phyloP scores from a whole-genome alignment of 257 asterid genomes.

The Striga asiatica region DNA sequence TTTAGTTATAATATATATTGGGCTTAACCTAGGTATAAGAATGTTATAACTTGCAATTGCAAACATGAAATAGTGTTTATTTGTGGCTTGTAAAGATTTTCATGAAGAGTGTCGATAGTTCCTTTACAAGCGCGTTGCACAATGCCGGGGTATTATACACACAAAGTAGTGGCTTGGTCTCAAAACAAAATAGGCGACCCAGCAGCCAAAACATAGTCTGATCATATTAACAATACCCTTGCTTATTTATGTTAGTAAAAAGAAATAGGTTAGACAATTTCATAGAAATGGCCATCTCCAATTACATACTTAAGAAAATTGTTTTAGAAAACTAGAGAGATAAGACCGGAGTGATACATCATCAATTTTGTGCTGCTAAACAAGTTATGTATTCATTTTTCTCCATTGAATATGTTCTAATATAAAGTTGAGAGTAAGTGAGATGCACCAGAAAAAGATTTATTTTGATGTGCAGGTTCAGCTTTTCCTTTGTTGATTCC shows the following conservation, averaged over 20 bases:
- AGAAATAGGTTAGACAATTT: no score
- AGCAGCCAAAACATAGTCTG: not conserved
- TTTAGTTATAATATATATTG: not conserved
- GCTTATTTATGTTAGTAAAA: no score
- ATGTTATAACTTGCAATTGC: no score
- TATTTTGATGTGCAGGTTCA: not conserved
- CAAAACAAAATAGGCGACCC: no score
- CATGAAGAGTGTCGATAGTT: no score
- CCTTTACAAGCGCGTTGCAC: no score
- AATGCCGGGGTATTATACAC: no score
- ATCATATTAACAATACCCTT: not conserved
- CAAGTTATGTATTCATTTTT: not conserved
- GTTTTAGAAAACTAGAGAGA: not conserved
- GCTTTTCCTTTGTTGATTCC: not conserved
- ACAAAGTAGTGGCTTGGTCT: no score
- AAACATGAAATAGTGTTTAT: no score
- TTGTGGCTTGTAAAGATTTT: no score
- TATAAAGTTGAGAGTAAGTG: not conserved
- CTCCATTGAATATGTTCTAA: not conserved
- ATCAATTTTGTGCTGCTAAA: not conserved
- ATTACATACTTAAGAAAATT: not conserved
- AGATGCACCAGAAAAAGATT: not conserved
- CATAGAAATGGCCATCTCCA: no score
- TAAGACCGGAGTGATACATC: not conserved
- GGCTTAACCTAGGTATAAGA: not conserved